A percentile compares a stretch with the other conserved stretches of the same genome.
Evolutionary conservation across 2,329 filamentous ascomycete species (phyloP).

Genomic region (Microsporum ferrugineum): DNA sequence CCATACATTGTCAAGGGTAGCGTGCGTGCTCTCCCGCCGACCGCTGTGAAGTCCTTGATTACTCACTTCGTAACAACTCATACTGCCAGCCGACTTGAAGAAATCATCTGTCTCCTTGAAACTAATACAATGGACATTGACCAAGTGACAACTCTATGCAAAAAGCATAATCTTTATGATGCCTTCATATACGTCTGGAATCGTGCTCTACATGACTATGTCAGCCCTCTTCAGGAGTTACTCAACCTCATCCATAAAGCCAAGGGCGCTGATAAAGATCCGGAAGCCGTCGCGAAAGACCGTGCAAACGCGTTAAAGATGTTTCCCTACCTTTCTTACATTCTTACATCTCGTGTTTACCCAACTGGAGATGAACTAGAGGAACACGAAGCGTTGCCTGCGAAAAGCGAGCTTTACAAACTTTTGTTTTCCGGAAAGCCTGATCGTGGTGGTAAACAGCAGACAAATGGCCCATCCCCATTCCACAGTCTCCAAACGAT

Average conservation of each 20-base stretch:
- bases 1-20: slow-evolving; percentile 71
- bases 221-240: slow-evolving; percentile 79
- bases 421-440: slow-evolving; percentile 76
- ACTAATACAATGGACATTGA: slow-evolving; percentile 87
- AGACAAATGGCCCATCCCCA: slow-evolving; percentile 42
- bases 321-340: slow-evolving; percentile 89
- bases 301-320: slow-evolving; percentile 68
- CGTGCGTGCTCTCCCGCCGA: slow-evolving; percentile 65
- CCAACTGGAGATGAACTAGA: slow-evolving; percentile 68
- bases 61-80: slow-evolving; percentile 66
- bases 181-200: slow-evolving; percentile 97
- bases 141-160: slow-evolving; percentile 81
- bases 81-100: slow-evolving; percentile 68
- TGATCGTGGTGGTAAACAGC: background rate
- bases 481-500: slow-evolving; percentile 80
- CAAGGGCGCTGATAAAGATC: slow-evolving; percentile 28
- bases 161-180: slow-evolving; percentile 84
- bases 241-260: slow-evolving; percentile 38
- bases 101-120: slow-evolving; percentile 87
- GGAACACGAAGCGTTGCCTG: slow-evolving; percentile 59
- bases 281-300: slow-evolving; percentile 46
- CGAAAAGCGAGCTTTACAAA: slow-evolving; percentile 83
- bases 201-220: slow-evolving; percentile 73
- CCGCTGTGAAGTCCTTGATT: slow-evolving; percentile 75
- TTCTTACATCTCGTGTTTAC: slow-evolving; percentile 80